phyloP scores from a whole-genome alignment of 2,329 filamentous ascomycete species.

The Fusarium guadeloupense region DNA sequence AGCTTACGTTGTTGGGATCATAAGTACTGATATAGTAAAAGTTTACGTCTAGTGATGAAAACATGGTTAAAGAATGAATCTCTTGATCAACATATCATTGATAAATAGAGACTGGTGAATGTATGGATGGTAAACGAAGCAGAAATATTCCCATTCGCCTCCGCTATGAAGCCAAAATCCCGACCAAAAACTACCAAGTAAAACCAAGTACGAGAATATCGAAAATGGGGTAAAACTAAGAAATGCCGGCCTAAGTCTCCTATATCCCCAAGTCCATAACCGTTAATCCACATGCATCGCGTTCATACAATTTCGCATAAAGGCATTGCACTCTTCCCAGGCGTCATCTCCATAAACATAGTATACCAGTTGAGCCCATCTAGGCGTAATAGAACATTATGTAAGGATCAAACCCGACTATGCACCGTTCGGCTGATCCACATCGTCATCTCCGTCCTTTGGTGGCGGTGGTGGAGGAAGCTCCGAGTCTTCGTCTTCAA shows the following conservation, averaged over 20 bases:
- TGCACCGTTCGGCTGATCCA: constrained; percentile 31
- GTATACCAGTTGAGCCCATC: constrained; percentile 6
- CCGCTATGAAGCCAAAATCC: constrained; percentile 45
- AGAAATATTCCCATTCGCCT: constrained; percentile 44
- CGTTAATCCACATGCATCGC: constrained; percentile 24
- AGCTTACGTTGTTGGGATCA: constrained; percentile 60
- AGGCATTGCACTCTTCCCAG: constrained; percentile 19
- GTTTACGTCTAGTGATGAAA: constrained; percentile 19
- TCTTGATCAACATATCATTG: neutral
- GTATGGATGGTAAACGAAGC: constrained; percentile 7
- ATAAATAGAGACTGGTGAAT: neutral
- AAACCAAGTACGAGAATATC: constrained; percentile 30
- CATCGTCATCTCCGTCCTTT: constrained; percentile 35
- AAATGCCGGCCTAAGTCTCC: constrained; percentile 9
- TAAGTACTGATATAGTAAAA: constrained; percentile 18
- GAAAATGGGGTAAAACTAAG: constrained; percentile 9
- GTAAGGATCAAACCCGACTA: constrained; percentile 13
- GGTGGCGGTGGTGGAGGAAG: constrained; percentile 15
- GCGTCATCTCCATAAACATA: constrained; percentile 36
- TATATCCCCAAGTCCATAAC: constrained; percentile 21
- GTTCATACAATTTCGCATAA: constrained; percentile 31
- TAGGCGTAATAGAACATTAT: constrained; percentile 8
- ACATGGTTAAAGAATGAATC: constrained; percentile 1
- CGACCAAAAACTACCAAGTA: constrained; percentile 28
- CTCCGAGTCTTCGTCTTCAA: constrained; percentile 6